Percentiles rank a stretch among this genome's conserved stretches.
These are phyloP conservation scores for Macrophomina phaseolina DNA, from an alignment of 2,329 filamentous ascomycete genomes.

Conservation along the genomic window DNA sequence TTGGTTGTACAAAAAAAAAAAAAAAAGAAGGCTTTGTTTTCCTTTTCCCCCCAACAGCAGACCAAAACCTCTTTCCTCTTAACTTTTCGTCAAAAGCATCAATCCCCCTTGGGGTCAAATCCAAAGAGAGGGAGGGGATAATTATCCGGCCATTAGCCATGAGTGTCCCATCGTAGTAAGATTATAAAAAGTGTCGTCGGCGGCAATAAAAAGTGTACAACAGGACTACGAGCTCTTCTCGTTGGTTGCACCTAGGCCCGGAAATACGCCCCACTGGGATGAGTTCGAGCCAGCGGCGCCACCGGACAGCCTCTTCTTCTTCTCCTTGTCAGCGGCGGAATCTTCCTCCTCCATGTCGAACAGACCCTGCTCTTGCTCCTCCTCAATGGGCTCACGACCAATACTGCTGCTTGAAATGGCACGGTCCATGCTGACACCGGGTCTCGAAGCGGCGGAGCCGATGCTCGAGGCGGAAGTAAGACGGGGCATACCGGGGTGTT, in stretches of 20 bases:
- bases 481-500: constrained; percentile 72
- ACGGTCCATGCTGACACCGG: constrained; percentile 42
- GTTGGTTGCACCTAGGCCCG: constrained; percentile 1
- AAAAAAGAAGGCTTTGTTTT: too few relatives aligned
- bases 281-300: neutral
- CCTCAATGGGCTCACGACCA: constrained; percentile 48
- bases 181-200: too few relatives aligned
- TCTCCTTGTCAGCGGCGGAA: constrained; percentile 10
- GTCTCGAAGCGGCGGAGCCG: constrained; percentile 31
- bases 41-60: too few relatives aligned
- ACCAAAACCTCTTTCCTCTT: too few relatives aligned
- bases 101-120: too few relatives aligned
- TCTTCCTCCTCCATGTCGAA: constrained; percentile 52
- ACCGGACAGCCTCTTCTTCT: constrained; percentile 15
- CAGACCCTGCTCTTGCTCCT: constrained; percentile 48
- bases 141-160: too few relatives aligned
- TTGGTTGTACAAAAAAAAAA: too few relatives aligned
- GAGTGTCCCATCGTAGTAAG: too few relatives aligned
- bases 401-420: constrained; percentile 47
- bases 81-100: too few relatives aligned
- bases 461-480: constrained; percentile 44
- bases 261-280: constrained; percentile 9
- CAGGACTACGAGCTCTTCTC: constrained; percentile 13
- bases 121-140: too few relatives aligned
- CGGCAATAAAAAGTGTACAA: too few relatives aligned